phyloP scores from a whole-genome alignment of 2,329 filamentous ascomycete genomes.

The Colletotrichum filicis region DNA sequence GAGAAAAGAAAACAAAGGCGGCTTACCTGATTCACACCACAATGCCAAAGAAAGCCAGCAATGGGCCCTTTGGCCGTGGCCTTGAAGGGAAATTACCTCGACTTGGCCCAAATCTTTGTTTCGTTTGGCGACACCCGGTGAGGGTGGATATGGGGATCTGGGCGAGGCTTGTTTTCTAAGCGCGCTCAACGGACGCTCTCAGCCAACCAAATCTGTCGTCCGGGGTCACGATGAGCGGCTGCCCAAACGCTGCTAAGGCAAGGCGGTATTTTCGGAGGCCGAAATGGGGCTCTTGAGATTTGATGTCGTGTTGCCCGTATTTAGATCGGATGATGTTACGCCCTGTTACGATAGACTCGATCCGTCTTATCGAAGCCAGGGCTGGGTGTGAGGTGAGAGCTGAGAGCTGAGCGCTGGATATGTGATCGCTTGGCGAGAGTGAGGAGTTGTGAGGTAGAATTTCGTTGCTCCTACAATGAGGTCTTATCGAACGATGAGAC shows the following conservation, averaged over 20 bases:
- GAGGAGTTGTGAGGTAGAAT: background rate
- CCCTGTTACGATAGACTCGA: conserved; percentile 4
- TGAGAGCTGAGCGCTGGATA: background rate
- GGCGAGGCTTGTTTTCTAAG: conserved; percentile 25
- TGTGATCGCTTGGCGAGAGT: conserved; percentile 24
- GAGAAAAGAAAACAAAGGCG: conserved; percentile 14
- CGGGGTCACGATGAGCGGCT: conserved; percentile 35
- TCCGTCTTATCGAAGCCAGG: conserved; percentile 11
- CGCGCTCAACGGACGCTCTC: conserved; percentile 35
- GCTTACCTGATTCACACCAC: conserved; percentile 34
- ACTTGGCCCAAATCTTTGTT: conserved; percentile 23
- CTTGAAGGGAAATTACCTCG: conserved; percentile 27
- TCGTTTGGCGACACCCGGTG: conserved; percentile 27
- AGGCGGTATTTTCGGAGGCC: conserved; percentile 26
- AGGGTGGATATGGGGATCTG: conserved; percentile 28
- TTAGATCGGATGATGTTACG: conserved; percentile 1
- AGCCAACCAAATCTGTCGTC: conserved; percentile 36
- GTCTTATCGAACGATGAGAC: conserved; percentile 13
- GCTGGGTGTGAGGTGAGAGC: background rate
- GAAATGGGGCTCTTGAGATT: conserved; percentile 9
- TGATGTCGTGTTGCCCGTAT: conserved; percentile 14
- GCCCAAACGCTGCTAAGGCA: conserved; percentile 37
- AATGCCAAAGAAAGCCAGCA: conserved; percentile 14
- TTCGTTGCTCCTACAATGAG: conserved; percentile 27
- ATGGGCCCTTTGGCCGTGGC: conserved; percentile 28